phyloP scores from a whole-genome alignment of 73 alveolate genomes.

The Symbiodinium pilosum region DNA sequence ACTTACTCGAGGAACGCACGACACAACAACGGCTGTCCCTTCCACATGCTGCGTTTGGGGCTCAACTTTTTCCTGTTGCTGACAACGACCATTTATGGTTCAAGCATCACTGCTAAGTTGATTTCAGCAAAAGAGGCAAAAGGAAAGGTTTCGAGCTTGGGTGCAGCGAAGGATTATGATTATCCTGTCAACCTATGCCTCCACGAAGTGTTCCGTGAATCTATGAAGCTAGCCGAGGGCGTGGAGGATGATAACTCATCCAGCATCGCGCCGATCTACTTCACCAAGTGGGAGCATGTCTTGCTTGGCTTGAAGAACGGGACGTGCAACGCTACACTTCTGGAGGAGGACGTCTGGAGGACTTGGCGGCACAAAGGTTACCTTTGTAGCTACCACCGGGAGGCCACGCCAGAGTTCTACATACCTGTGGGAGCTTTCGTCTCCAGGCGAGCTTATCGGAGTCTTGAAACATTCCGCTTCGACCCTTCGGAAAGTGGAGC shows the following conservation, averaged over 20 bases:
- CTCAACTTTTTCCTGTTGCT: not conserved
- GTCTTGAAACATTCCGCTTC: constrained; percentile 18
- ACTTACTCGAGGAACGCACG: not conserved
- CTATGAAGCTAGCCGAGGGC: not conserved
- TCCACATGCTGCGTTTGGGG: constrained; percentile 19
- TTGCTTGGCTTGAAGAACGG: not conserved
- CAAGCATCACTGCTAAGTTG: not conserved
- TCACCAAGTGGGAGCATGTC: not conserved
- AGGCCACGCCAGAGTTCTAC: not conserved
- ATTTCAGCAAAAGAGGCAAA: not conserved
- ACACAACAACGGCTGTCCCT: not conserved
- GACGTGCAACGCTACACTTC: not conserved
- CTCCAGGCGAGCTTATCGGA: constrained; percentile 44
- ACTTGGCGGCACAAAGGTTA: not conserved
- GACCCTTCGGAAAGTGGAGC: not conserved
- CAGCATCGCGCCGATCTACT: no score
- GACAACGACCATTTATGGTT: constrained; percentile 2
- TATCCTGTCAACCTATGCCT: not conserved
- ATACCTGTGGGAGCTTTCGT: constrained; percentile 1
- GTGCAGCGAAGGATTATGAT: not conserved
- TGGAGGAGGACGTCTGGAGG: constrained; percentile 26
- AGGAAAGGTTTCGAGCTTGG: not conserved
- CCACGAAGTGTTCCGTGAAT: not conserved
- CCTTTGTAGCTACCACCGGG: not conserved
- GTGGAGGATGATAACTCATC: not conserved